Evolutionary conservation across 2,329 filamentous ascomycete genomes (phyloP).

Genomic region (Trichophyton simii): DNA sequence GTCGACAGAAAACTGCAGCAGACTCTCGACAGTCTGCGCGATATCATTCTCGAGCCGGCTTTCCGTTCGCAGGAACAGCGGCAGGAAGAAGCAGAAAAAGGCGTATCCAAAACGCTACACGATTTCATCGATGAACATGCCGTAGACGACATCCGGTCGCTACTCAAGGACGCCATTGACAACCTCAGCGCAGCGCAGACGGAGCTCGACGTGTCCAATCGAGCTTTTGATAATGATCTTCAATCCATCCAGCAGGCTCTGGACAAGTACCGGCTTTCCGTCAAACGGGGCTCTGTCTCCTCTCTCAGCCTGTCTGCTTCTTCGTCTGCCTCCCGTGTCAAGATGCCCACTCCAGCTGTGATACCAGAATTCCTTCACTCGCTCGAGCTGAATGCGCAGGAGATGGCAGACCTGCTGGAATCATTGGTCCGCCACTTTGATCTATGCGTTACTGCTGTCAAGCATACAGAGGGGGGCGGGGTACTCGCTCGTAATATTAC

Average conservation of each 20-base stretch:
- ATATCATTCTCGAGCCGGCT: conserved; percentile 46
- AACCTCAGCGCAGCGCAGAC: conserved; percentile 49
- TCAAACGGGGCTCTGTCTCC: conserved; percentile 17
- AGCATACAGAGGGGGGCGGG: conserved; percentile 72
- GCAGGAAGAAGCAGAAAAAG: conserved; percentile 20
- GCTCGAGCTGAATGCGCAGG: conserved; percentile 62
- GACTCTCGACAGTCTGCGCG: conserved; percentile 43
- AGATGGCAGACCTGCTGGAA: conserved; percentile 69
- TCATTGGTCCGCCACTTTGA: conserved; percentile 83
- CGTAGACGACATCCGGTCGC: conserved; percentile 45
- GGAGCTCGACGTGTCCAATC: conserved; percentile 40
- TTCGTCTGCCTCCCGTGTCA: conserved; percentile 22
- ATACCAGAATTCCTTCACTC: conserved; percentile 46
- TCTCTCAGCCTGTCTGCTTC: conserved; percentile 23
- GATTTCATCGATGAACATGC: conserved; percentile 55
- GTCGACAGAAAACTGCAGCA: conserved; percentile 46
- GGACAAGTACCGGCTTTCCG: conserved; percentile 28
- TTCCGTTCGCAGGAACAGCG: conserved; percentile 33
- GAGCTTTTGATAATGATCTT: conserved; percentile 63
- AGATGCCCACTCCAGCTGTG: conserved; percentile 25
- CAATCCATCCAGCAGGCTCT: conserved; percentile 50
- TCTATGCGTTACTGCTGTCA: conserved; percentile 79
- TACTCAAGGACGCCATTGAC: conserved; percentile 49
- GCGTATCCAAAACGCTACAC: conserved; percentile 45
- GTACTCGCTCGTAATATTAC: conserved; percentile 53